Evolutionary conservation across 2,329 filamentous ascomycete species (phyloP), one percentile per base, ranked within the genome.

Genomic region (Hypomyces perniciosus): DNA sequence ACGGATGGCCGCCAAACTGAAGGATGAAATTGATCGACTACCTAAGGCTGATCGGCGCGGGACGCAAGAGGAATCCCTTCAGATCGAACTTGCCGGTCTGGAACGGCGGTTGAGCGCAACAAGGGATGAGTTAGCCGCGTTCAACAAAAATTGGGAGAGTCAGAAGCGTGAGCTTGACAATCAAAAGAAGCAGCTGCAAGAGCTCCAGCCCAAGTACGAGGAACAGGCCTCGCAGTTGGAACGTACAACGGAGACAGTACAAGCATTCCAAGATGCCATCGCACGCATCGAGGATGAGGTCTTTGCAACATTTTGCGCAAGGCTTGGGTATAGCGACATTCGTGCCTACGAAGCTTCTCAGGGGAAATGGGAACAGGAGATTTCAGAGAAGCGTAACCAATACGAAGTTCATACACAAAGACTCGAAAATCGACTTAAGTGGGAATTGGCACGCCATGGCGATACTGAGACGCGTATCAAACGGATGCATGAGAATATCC

Each of bases 301-400:
- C 30, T 99, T 96, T 67, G 77, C 78, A 26, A 77, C 77, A 38
- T 99, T 99, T 72, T 99, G 93, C 72, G 80, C 83, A 60, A 83
- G 88, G 50, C 81, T 96, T 20, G 90, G 91, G 1, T 97, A 96
- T 66, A 78, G 81, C 52, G 86, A 95, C 61, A 95, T 99, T 57
- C 88, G 92, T 52, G 88, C 90, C 52, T 99, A 97, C 62, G 90
- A 97, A 65, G 86, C 86, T 28, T 91, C 95, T 59, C 93, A 97
- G 69, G 92, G 93, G 44, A 90, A 87, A 39, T 74, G 95, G 44
- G 91, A 97, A 68, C 89, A 96, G 66, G 90, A 97, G 65, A 88
- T 88, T 41, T 85, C 85, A 1, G 85, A 93, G 68, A 91, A 91
- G 73, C 89, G 89, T 56, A 84, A 88, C 48, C 85, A 91, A 58